Evolutionary conservation across 192 early-diverging fungal species (phyloP), one percentile per base, ranked within the genome.

Genomic region (Linderina pennispora): DNA sequence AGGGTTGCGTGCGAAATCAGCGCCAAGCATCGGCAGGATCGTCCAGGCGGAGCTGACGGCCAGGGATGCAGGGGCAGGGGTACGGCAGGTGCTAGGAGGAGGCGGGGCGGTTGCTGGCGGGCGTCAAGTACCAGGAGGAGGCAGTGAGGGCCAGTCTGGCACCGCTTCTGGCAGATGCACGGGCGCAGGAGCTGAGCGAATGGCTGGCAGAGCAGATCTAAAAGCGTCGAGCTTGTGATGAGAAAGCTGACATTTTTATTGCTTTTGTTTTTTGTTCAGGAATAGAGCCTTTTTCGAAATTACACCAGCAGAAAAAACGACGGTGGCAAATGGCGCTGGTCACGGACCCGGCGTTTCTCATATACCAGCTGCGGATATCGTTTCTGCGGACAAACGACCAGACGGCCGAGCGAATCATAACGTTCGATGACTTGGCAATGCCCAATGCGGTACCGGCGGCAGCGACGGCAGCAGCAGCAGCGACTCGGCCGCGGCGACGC

Each of bases 321-420:
- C n/a, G n/a, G n/a, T n/a, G n/a, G n/a, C n/a, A n/a, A 57, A 88
- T 88, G 85, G 78, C 85, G 24, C 60, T 88, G 24, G 60, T 82
- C 16, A 78, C 78, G 31, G 85, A 88, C 73, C 77, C 83, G 16
- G 65, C 77, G 4, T 90, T 80, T 62, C 65, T 90, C 18, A 77
- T 90, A 45, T 84, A 90, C 55, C 78, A 80, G 53, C 76, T 86
- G 36, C 80, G 86, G n/a, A 73, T 89, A 9, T 78, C 82, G 44
- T 85, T 85, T 55, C 56, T 89, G 34, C 77, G 80, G 15, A 62
- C 85, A 11, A 84, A 85, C 55, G 87, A 89, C 58, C 77, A 81
- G 9, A 69, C 72, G 3, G 84, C 77, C 3, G 81, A 81, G 47
- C 84, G 84, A n/a, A 68, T 89, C 34, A 76, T 89, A 50, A 78